phyloP scores from a whole-genome alignment of 352 stramenopile species.

The Phytophthora podocarpi region DNA sequence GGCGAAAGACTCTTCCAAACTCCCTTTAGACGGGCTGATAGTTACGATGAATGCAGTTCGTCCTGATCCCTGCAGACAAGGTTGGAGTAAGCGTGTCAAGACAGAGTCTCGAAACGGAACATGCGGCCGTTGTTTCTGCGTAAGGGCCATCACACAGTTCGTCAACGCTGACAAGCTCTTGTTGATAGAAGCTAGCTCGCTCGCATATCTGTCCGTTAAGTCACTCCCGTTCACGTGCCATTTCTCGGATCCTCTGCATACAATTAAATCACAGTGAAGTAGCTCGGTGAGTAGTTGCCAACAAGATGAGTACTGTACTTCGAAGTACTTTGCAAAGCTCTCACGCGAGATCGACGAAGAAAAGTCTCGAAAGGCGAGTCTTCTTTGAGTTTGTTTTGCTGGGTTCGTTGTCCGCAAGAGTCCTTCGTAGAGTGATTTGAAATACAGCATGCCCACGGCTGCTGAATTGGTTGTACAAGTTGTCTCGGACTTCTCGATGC shows the following conservation, averaged over 20 bases:
- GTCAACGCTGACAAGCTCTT: conserved; percentile 76
- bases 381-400: conserved; percentile 20
- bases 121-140: conserved; percentile 56
- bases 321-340: no score
- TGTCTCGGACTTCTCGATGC: conserved; percentile 74
- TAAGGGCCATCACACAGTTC: conserved; percentile 77
- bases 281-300: conserved; percentile 3
- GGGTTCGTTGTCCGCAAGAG: conserved; percentile 10
- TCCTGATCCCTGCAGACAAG: conserved; percentile 58
- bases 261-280: neutral
- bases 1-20: conserved; percentile 70
- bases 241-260: conserved; percentile 65
- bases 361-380: conserved; percentile 57
- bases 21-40: conserved; percentile 56
- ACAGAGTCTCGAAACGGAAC: conserved; percentile 74
- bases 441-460: conserved; percentile 77
- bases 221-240: conserved; percentile 66
- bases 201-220: conserved; percentile 63
- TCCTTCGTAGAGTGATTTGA: conserved; percentile 65
- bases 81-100: conserved; percentile 70
- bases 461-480: conserved; percentile 76
- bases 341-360: conserved; percentile 80
- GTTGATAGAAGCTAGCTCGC: conserved; percentile 71
- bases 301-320: no score
- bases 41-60: conserved; percentile 73